These are phyloP conservation scores for Aegilops tauschii DNA, from an alignment of 176 grass and related monocot species.

Conservation along the genomic window DNA sequence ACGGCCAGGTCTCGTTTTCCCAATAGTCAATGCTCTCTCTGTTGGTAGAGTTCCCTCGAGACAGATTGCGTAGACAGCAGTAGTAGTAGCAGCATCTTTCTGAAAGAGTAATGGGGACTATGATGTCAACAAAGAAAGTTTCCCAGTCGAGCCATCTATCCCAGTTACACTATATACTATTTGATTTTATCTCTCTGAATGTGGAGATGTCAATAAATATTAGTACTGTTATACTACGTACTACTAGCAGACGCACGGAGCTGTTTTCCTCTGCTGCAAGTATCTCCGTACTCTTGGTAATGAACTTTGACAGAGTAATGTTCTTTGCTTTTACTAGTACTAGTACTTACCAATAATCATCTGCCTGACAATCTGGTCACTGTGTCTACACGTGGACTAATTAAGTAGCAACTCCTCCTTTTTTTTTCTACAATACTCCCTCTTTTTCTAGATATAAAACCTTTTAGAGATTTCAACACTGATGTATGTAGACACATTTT, in stretches of 20 bases:
- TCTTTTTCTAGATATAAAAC: no score
- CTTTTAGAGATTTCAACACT: no score
- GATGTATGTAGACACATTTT: no score
- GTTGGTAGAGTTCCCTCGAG: background rate
- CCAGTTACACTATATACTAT: no score
- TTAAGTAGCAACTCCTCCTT: no score
- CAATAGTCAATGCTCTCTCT: background rate
- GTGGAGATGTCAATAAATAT: background rate
- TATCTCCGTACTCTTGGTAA: background rate
- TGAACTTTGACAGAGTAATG: background rate
- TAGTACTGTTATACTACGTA: background rate
- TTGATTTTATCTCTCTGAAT: background rate
- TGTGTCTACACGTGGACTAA: background rate
- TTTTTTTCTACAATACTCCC: no score
- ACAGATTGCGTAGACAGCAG: background rate
- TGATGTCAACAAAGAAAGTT: background rate
- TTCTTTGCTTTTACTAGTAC: no score
- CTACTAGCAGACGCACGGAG: background rate
- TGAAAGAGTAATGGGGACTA: background rate
- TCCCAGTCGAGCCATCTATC: background rate
- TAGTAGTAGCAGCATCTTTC: background rate
- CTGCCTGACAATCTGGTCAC: background rate
- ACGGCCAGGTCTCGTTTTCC: background rate
- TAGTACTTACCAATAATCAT: background rate
- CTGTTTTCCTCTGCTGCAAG: background rate